Evolutionary conservation across 2,329 filamentous ascomycete genomes (phyloP).

Genomic region (Colletotrichum navitas): DNA sequence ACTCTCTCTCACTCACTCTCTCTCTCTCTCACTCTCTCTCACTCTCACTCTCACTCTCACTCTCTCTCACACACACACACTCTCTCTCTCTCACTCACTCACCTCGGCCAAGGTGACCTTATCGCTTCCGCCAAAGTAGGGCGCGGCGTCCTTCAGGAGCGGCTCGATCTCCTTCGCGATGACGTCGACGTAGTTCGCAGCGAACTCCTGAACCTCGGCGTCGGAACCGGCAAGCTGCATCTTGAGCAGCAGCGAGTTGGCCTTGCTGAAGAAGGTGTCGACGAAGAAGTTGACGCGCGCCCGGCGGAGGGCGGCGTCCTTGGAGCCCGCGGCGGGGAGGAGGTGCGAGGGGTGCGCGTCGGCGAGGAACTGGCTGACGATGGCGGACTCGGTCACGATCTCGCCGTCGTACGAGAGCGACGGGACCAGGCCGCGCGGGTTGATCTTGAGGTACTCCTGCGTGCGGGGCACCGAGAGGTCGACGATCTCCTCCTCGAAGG

Average conservation of each 20-base stretch:
- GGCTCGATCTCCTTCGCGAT: conserved; percentile 81
- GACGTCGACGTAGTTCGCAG: conserved; percentile 64
- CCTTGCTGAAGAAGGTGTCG: conserved; percentile 76
- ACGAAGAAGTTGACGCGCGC: conserved; percentile 80
- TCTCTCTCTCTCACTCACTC: conserved; percentile 43
- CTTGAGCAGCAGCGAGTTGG: conserved; percentile 62
- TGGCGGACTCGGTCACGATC: conserved; percentile 79
- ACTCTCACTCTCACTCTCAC: no score
- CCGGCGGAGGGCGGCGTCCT: conserved; percentile 69
- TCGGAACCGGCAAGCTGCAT: conserved; percentile 61
- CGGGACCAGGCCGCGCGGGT: conserved; percentile 84
- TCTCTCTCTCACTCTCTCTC: no score
- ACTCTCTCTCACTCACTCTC: no score
- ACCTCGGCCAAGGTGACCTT: conserved; percentile 82
- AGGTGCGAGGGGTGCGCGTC: conserved; percentile 79
- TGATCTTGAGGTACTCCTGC: conserved; percentile 80
- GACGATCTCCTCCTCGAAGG: conserved; percentile 79
- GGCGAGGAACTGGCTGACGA: conserved; percentile 78
- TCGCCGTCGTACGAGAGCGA: conserved; percentile 74
- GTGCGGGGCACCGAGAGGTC: conserved; percentile 77
- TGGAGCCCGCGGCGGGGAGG: conserved; percentile 65
- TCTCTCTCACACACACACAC: no score
- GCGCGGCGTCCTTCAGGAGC: conserved; percentile 66
- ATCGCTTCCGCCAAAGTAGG: conserved; percentile 74
- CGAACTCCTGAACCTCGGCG: conserved; percentile 63